Percentiles rank a stretch among this genome's conserved stretches.
These are phyloP conservation scores for Globisporangium rhizosaccharum DNA, from an alignment of 352 stramenopile genomes.

Conservation along the genomic window DNA sequence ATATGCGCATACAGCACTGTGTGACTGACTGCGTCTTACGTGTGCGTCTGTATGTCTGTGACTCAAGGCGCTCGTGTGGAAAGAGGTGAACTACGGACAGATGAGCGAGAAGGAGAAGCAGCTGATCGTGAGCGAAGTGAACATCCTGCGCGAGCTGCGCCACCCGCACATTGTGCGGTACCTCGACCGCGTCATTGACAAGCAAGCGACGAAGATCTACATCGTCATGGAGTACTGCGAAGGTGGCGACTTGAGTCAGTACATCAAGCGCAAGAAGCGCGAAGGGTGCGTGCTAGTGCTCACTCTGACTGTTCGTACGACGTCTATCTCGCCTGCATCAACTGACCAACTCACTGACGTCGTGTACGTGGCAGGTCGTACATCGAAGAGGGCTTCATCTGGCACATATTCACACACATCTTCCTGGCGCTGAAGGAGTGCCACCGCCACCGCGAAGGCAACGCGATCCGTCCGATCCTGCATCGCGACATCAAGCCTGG, in stretches of 20 bases:
- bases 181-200: conserved; percentile 92
- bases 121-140: conserved; percentile 92
- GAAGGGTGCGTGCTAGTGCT: conserved; percentile 49
- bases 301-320: not conserved
- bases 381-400: conserved; percentile 92
- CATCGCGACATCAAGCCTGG: conserved; percentile 91
- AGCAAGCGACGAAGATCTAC: conserved; percentile 89
- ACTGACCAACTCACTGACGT: not conserved
- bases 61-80: conserved; percentile 85
- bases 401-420: conserved; percentile 91
- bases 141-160: conserved; percentile 90
- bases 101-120: conserved; percentile 94
- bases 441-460: conserved; percentile 83
- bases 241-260: conserved; percentile 85
- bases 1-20: not conserved
- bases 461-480: conserved; percentile 76
- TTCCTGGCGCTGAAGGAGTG: conserved; percentile 90
- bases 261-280: conserved; percentile 89
- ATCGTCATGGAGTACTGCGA: conserved; percentile 95
- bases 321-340: not conserved
- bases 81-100: conserved; percentile 89
- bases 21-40: not conserved
- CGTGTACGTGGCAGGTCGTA: conserved; percentile 40
- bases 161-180: conserved; percentile 93
- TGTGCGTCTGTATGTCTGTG: too few relatives aligned